Percentiles rank a stretch among this genome's conserved stretches.
Evolutionary conservation across 1,284 basidiomycete genomes (phyloP).

Genomic region (Microbotryum saponariae): DNA sequence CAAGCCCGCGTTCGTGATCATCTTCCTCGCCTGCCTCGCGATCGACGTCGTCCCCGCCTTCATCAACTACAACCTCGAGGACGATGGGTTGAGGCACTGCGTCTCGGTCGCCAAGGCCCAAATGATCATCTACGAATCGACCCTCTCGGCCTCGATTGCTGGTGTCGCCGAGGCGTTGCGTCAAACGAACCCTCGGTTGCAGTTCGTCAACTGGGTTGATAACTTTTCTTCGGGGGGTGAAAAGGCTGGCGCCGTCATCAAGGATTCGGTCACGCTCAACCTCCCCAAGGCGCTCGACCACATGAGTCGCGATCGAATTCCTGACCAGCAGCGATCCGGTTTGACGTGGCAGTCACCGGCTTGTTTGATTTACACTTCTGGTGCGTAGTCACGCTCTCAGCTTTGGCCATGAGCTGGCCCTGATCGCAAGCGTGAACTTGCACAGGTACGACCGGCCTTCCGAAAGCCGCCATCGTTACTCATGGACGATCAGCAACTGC

Average conservation of each 20-base stretch:
- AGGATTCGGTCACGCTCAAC: constrained; percentile 7
- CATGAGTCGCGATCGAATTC: constrained; percentile 14
- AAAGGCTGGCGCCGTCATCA: neutral
- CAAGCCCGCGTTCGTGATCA: constrained; percentile 27
- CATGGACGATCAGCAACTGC: constrained; percentile 39
- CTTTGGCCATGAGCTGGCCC: neutral
- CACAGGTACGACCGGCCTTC: constrained; percentile 33
- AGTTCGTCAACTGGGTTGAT: constrained; percentile 38
- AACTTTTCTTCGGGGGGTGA: constrained; percentile 22
- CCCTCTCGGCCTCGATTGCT: constrained; percentile 33
- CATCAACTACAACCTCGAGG: constrained; percentile 41
- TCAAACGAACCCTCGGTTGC: constrained; percentile 14
- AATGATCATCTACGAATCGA: constrained; percentile 39
- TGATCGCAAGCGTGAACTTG: neutral
- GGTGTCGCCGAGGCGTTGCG: constrained; percentile 33
- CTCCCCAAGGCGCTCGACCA: no score
- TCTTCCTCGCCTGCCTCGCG: constrained; percentile 28
- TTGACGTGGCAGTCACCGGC: constrained; percentile 27
- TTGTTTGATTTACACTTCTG: constrained; percentile 27
- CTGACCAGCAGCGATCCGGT: constrained; percentile 12
- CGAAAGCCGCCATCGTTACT: constrained; percentile 40
- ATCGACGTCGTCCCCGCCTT: constrained; percentile 37
- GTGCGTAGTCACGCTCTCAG: no score
- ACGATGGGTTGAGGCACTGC: constrained; percentile 38
- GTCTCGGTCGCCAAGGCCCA: constrained; percentile 35